Base-by-base conservation (phyloP, 495 filamentous ascomycete species). In the Paragyromitra xinjiangensis region DNA sequence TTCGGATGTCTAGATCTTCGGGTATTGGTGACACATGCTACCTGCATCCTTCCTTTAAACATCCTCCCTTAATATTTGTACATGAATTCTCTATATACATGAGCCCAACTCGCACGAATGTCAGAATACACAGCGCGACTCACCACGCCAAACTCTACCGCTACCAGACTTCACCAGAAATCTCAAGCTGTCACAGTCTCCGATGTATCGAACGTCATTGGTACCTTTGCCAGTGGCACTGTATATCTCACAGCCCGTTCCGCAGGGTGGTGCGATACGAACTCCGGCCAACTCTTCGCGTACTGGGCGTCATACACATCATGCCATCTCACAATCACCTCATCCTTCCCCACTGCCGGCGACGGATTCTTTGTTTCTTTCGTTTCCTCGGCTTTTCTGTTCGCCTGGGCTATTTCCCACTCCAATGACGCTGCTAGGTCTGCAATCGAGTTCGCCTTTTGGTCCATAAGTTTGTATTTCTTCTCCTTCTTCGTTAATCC, bases 371-470 rank as follows among this genome's bases (percentile, higher is more conserved):
- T 82, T 37, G 84, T 81, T 58, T 82, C 82, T 65, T 83, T 83
- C 65, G 89, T 86, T 76, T 83, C 84, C 72, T 86, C 86, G 29
- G 84, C 84, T 79, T 84, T 64, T 51, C 55, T 81, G 83, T 74
- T 69, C 74, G 78, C 11, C 78, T 71, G 75, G 29, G 77, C 68
- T 34, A 83, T 81, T 45, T 85, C 84, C 74, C 89, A 90, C 5
- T 79, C 83, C 61, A 98, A 85, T 9, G 96, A 91, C 29, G 89
- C 90, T 0, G 95, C 93, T 29, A 98, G 84, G 83, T 99, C 95
- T 37, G 95, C 95, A 22, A 97, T 86, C 11, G 86, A 87, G 82
- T 94, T 97, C n/a, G 92, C 92, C 83, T 91, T 93, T 86, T 97
- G 93, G 86, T 97, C 86, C 91, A 93, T 94, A 39, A 98, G 83